Evolutionary conservation across 768 basidiomycete genomes (phyloP).

Genomic region (Tricholoma hemisulphureum): DNA sequence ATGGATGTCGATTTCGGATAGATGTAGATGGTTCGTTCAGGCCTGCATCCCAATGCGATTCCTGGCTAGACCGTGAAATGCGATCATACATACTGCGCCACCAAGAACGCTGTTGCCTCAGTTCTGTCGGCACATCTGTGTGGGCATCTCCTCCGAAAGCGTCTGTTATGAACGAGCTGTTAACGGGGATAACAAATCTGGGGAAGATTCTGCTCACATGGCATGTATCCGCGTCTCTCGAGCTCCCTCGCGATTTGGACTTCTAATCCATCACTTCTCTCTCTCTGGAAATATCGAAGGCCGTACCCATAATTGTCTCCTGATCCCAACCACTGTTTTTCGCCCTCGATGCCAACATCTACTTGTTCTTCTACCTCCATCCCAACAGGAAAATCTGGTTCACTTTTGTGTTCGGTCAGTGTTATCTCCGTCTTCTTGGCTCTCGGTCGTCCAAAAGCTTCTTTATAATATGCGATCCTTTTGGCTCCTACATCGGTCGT

Average conservation of each 20-base stretch:
- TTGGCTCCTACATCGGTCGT: conserved; percentile 43
- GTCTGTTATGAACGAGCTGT: conserved; percentile 2
- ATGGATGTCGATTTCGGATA: background rate
- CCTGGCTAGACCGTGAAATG: conserved; percentile 22
- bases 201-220: conserved; percentile 24
- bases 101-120: conserved; percentile 46
- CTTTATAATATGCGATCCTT: conserved; percentile 42
- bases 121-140: conserved; percentile 12
- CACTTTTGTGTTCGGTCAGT: conserved; percentile 8
- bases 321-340: conserved; percentile 52
- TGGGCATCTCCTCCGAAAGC: conserved; percentile 4
- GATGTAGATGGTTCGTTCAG: background rate
- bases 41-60: conserved; percentile 42
- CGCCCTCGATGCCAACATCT: conserved; percentile 41
- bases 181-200: background rate
- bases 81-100: conserved; percentile 53
- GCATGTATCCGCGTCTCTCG: conserved; percentile 44
- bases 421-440: conserved; percentile 7
- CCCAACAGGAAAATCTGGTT: conserved; percentile 14
- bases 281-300: conserved; percentile 35
- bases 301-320: conserved; percentile 48
- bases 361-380: conserved; percentile 42
- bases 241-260: conserved; percentile 55
- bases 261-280: conserved; percentile 53
- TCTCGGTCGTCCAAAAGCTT: conserved; percentile 43